These are phyloP conservation scores for Mycena galopus DNA, from an alignment of 768 basidiomycete species.

Conservation along the genomic window DNA sequence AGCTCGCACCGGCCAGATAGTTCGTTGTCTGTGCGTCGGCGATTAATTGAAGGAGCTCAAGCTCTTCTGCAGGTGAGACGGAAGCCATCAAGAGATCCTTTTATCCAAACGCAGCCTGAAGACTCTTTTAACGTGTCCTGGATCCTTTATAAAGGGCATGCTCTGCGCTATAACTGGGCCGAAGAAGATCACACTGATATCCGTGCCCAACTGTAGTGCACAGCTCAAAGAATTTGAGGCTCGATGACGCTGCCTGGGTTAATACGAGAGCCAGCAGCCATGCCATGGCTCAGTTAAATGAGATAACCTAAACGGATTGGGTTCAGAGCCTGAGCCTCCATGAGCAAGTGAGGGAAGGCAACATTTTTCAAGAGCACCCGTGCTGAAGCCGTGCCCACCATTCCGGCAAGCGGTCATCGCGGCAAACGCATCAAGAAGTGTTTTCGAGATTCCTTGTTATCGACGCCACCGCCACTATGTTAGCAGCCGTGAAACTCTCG, in stretches of 20 bases:
- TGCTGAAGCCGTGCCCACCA: not conserved
- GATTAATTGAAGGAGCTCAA: not conserved
- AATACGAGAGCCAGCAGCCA: not conserved
- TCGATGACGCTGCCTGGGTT: not conserved
- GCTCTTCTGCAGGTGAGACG: not conserved
- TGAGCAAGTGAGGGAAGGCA: not conserved
- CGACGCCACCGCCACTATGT: not conserved
- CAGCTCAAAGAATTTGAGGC: not conserved
- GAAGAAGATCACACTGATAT: not conserved
- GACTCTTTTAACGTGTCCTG: not conserved
- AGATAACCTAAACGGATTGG: not conserved
- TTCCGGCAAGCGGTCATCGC: not conserved
- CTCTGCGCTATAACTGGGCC: not conserved
- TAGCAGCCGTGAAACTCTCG: not conserved
- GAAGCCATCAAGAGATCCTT: not conserved
- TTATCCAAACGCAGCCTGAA: not conserved
- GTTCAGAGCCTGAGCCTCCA: not conserved
- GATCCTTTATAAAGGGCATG: not conserved
- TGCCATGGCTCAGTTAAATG: not conserved
- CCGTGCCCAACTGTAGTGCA: not conserved
- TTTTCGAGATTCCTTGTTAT: not conserved
- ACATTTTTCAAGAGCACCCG: not conserved
- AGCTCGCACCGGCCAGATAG: not conserved
- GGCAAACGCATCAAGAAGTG: not conserved
- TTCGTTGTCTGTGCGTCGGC: not conserved